A percentile compares a stretch with the other conserved stretches of the same genome.
Evolutionary conservation across 2,329 filamentous ascomycete species (phyloP).

Genomic region (Aspergillus sp.): DNA sequence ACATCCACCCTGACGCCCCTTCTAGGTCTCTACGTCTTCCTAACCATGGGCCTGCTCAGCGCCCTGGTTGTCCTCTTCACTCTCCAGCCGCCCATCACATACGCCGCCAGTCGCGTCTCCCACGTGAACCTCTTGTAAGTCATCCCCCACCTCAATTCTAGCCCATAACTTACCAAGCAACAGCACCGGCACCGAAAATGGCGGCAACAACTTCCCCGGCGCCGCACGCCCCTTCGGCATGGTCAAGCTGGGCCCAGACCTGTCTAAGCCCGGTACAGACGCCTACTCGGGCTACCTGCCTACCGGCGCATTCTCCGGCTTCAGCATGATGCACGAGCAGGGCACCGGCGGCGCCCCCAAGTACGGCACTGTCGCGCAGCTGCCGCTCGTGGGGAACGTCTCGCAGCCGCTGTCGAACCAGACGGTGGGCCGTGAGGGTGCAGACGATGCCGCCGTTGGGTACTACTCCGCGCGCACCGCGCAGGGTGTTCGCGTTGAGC

Average conservation of each 20-base stretch:
- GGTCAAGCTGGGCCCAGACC: slow-evolving; percentile 45
- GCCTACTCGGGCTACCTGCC: slow-evolving; percentile 41
- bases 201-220: slow-evolving; percentile 45
- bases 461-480: slow-evolving; percentile 58
- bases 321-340: slow-evolving; percentile 64
- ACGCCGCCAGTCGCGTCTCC: slow-evolving; percentile 19
- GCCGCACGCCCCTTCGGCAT: slow-evolving; percentile 42
- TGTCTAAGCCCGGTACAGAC: slow-evolving; percentile 31
- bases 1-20: slow-evolving; percentile 4
- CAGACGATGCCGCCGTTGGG: slow-evolving; percentile 56
- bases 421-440: slow-evolving; percentile 52
- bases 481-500: slow-evolving; percentile 56
- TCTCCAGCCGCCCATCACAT: slow-evolving; percentile 10
- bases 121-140: slow-evolving; percentile 31
- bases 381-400: slow-evolving; percentile 53
- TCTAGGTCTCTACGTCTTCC: slow-evolving; percentile 1
- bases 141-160: not conserved
- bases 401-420: slow-evolving; percentile 55
- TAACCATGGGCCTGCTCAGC: slow-evolving; percentile 10
- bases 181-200: slow-evolving; percentile 28
- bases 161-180: slow-evolving; percentile 6
- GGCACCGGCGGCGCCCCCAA: slow-evolving; percentile 69
- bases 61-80: slow-evolving; percentile 13
- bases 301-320: slow-evolving; percentile 55
- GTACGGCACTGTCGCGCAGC: slow-evolving; percentile 64